These are phyloP conservation scores for Dioscorea zingiberensis DNA, from an alignment of 106 monocot species.

Conservation along the genomic window DNA sequence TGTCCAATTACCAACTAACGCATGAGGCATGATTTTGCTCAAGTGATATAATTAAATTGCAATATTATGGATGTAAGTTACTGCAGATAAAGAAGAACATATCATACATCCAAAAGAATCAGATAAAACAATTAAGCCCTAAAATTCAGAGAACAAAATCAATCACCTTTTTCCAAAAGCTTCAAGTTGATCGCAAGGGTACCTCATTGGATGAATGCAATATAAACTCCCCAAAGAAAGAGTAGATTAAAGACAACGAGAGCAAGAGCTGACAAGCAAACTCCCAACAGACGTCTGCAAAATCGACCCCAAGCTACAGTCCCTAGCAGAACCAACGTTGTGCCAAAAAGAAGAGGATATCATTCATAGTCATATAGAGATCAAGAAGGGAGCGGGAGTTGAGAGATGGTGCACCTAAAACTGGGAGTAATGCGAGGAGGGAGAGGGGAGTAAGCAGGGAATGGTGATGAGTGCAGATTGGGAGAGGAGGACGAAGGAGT, in stretches of 20 bases:
- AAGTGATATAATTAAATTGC: too few relatives aligned
- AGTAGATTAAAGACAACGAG: slow-evolving; percentile 48
- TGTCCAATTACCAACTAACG: too few relatives aligned
- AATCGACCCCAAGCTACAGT: slow-evolving; percentile 25
- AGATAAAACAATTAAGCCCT: too few relatives aligned
- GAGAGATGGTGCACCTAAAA: slow-evolving; percentile 36
- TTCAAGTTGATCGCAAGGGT: too few relatives aligned
- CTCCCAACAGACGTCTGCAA: slow-evolving; percentile 27
- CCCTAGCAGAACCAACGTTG: slow-evolving; percentile 27
- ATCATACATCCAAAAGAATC: too few relatives aligned
- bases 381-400: not conserved
- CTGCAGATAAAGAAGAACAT: too few relatives aligned
- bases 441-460: slow-evolving; percentile 33
- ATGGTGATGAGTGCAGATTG: slow-evolving; percentile 43
- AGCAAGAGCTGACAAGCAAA: slow-evolving; percentile 42
- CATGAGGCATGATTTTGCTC: too few relatives aligned
- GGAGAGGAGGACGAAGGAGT: slow-evolving; percentile 28
- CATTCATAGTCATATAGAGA: not conserved
- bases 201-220: too few relatives aligned
- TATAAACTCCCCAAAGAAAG: too few relatives aligned
- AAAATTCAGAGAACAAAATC: too few relatives aligned
- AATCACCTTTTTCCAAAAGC: too few relatives aligned
- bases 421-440: slow-evolving; percentile 44
- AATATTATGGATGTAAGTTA: too few relatives aligned
- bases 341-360: not conserved